Evolutionary conservation across 1,284 basidiomycete genomes (phyloP), one percentile per base, ranked within the genome.

Genomic region (Paramarasmius palmivorus): DNA sequence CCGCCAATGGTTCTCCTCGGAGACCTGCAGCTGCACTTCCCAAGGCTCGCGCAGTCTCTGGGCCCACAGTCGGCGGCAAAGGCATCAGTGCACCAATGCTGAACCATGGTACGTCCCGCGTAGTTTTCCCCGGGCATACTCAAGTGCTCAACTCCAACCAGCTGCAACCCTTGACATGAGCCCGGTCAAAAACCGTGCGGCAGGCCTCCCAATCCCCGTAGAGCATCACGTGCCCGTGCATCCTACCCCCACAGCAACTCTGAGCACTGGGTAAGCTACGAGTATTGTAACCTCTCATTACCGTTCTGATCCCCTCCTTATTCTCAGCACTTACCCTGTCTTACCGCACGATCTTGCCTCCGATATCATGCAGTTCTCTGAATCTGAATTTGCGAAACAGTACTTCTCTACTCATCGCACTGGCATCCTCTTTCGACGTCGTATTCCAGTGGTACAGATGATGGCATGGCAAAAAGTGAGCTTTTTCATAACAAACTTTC

Each of bases 321-420:
- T 29, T 35, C 25, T 20, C 15, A 88, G 86, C 35, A 78, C 79
- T 25, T 84, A 88, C 61, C 87, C 86, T 8, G 76, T 84, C 15
- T 74, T 94, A 17, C 93, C 92, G 0, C 74, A 84, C 25, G 89
- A 88, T 53, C 83, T 95, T 45, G 88, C 84, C 1, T 82, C 81
- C 25, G 90, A 93, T 58, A 94, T 94, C 39, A 86, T 90, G 60
- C 86, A 88, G 59, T 95, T 95, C 66, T 85, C 86, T 14, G 83
- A 91, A 61, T 88, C 86, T 0, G 86, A 92, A 45, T 95, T 90
- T 68, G 91, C 93, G 37, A 79, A 78, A 47, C 86, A 86, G 61
- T 95, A 95, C 66, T 95, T 96, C 66, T 90, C 92, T n/a, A 93
- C 84, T 4, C 90, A 93, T 63, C 82, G 86, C 15, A 89, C 85